phyloP scores from a whole-genome alignment of 2,329 filamentous ascomycete species.

The Botryotinia globosa region DNA sequence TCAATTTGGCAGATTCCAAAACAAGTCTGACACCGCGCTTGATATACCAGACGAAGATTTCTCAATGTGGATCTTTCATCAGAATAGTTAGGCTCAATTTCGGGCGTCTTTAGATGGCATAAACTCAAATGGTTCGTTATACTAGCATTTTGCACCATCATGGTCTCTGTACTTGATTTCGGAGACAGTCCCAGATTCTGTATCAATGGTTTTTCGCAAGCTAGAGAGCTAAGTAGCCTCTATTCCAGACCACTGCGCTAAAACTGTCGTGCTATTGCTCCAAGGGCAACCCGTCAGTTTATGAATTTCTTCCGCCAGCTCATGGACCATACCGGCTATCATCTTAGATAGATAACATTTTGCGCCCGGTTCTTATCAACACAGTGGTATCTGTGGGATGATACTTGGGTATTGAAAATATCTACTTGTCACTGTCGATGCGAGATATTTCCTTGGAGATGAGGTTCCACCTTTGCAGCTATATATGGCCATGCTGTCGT shows the following conservation, averaged over 20 bases:
- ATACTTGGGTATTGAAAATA: conserved; percentile 35
- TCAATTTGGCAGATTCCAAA: background rate
- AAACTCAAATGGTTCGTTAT: too few relatives aligned
- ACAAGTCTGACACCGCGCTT: background rate
- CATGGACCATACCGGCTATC: background rate
- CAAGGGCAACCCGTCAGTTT: background rate
- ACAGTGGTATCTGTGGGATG: conserved; percentile 38
- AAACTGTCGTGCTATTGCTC: background rate
- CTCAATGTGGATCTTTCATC: background rate
- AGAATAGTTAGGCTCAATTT: background rate
- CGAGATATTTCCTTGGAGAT: conserved; percentile 34
- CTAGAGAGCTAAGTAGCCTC: background rate
- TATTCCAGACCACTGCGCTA: accelerated
- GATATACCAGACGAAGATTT: background rate
- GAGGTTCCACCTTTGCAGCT: conserved; percentile 30
- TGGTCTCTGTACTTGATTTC: background rate
- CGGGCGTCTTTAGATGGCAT: background rate
- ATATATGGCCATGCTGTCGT: conserved; percentile 24
- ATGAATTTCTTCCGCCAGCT: background rate
- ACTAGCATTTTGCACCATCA: background rate
- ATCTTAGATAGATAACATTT: background rate
- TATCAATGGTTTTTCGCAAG: background rate
- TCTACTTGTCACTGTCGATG: conserved; percentile 31
- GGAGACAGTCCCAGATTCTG: background rate
- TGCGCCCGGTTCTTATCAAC: conserved; percentile 21